A percentile compares a stretch with the other conserved stretches of the same genome.
Evolutionary conservation across 2,329 filamentous ascomycete species (phyloP).

Genomic region (Ophiocordyceps robertsii): DNA sequence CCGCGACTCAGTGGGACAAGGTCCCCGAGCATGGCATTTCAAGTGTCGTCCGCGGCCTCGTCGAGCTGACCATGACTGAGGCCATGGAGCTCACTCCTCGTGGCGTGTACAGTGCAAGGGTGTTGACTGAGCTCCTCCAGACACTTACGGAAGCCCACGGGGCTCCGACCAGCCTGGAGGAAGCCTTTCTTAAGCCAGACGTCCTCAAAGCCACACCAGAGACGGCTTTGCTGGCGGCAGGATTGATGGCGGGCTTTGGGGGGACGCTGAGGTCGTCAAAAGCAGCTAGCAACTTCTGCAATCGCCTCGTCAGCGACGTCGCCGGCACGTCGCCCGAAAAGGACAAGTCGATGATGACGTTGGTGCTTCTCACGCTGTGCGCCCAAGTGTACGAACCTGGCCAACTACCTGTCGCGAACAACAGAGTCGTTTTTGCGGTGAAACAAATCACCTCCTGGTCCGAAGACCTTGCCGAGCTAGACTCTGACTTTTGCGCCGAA

Average conservation of each 20-base stretch:
- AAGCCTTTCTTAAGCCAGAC: constrained; percentile 29
- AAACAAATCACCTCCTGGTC: constrained; percentile 66
- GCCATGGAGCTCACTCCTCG: constrained; percentile 26
- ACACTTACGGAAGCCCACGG: constrained; percentile 32
- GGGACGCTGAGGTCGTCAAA: constrained; percentile 35
- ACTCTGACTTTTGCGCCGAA: constrained; percentile 31
- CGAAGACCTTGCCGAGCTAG: constrained; percentile 31
- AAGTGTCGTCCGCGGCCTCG: constrained; percentile 24
- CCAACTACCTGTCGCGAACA: constrained; percentile 43
- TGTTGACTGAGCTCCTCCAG: constrained; percentile 35
- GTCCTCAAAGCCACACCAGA: constrained; percentile 31
- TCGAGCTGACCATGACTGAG: constrained; percentile 30
- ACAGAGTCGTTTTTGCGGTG: constrained; percentile 70
- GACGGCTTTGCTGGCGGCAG: constrained; percentile 34
- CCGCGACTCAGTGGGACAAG: constrained; percentile 24
- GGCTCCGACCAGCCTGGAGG: constrained; percentile 29
- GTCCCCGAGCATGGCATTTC: constrained; percentile 18
- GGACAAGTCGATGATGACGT: constrained; percentile 30
- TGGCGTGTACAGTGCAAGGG: constrained; percentile 39
- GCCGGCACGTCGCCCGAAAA: constrained; percentile 30
- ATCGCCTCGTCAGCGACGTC: constrained; percentile 47
- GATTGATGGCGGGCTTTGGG: constrained; percentile 37
- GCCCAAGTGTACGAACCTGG: constrained; percentile 36
- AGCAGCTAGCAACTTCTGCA: constrained; percentile 38
- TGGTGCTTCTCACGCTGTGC: constrained; percentile 42